Base-by-base conservation (phyloP, 1,284 basidiomycete species). In the Ustilago tritici region DNA sequence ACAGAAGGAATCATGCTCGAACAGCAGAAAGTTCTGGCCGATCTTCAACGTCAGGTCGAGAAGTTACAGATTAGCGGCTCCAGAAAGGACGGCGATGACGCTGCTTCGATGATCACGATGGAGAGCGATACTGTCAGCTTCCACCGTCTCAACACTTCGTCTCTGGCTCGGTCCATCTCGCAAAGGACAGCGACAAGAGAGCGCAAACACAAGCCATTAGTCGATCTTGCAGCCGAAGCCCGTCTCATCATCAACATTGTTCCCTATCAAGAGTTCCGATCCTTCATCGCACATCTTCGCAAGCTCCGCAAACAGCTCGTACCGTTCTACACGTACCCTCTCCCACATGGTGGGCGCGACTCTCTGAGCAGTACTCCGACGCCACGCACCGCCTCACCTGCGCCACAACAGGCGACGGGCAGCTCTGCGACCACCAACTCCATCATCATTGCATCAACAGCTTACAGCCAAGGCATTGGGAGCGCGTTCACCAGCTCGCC, bases 31-130 rank as follows among this genome's bases (percentile, higher is more conserved):
- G 74, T 92, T 9, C 91, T 97, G 32, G 89, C 91, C 60, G 89
- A 91, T 49, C 92, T 97, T 90, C 95, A 97, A 84, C 87, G 89
- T 23, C 92, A 95, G 85, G 91, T 96, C 88, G 94, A 96, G 86
- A 85, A 88, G 5, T 56, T 76, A 34, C 74, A 76, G 34, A 53
- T 34, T 19, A 32, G 61, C 58, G 61, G 56, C 31, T 55, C 61
- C 12, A 64, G 36, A 8, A 82, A 56, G 34, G 63, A 47, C 43
- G 60, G 54, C 56, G 65, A 58, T 34, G 78, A 76, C 28, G 43
- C 14, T 12, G 65, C 62, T 2, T 73, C 75, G 23, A 56, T 73
- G 31, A 59, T 53, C 8, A 64, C 70, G 12, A 40, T 62, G 15
- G 76, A 78, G 5, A 78, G 76, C 58, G 76, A 65, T 11, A 65